Evolutionary conservation across 208 protist species (phyloP).

Genomic region (Tritrichomonas foetus): DNA sequence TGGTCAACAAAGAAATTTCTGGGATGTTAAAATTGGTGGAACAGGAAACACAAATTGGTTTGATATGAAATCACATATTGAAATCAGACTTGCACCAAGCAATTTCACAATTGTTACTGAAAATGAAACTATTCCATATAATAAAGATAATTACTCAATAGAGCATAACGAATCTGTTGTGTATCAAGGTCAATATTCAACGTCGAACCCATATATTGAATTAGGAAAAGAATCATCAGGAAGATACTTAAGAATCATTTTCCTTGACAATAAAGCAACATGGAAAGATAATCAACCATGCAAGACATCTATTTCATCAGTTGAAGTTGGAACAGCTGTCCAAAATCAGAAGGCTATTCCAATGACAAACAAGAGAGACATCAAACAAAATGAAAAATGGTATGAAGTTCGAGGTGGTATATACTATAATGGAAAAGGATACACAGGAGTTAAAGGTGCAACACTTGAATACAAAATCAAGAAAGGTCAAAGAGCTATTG

Average conservation of each 20-base stretch:
- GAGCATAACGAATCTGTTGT: no score
- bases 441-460: background rate
- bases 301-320: background rate
- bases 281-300: background rate
- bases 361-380: background rate
- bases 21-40: background rate
- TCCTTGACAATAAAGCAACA: background rate
- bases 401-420: background rate
- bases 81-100: background rate
- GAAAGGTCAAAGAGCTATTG: background rate
- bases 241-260: background rate
- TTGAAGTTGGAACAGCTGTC: background rate
- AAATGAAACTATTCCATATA: no score
- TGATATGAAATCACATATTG: background rate
- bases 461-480: background rate
- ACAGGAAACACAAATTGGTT: background rate
- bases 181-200: no score
- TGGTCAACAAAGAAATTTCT: background rate
- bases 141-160: no score
- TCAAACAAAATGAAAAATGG: background rate
- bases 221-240: background rate
- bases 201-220: background rate
- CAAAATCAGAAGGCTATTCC: background rate
- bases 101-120: no score
- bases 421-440: background rate